Evolutionary conservation across 495 filamentous ascomycete genomes (phyloP).

Genomic region (Cudoniella acicularis): DNA sequence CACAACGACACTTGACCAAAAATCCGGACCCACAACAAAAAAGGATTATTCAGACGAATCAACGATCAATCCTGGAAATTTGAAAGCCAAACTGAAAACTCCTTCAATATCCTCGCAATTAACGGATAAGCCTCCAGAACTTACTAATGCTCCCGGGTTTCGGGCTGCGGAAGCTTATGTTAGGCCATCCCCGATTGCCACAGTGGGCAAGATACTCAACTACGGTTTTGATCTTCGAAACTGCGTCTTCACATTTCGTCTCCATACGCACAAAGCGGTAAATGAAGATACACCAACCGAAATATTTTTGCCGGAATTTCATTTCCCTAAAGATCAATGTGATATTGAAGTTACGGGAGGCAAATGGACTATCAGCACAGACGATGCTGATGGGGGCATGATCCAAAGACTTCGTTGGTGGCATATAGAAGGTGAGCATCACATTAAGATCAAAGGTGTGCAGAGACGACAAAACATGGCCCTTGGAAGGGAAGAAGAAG

Average conservation of each 20-base stretch:
- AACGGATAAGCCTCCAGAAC: constrained; percentile 46
- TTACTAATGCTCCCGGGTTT: constrained; percentile 62
- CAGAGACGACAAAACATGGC: constrained; percentile 36
- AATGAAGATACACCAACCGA: constrained; percentile 67
- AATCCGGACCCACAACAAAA: constrained; percentile 27
- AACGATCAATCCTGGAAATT: constrained; percentile 61
- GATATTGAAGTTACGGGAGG: constrained; percentile 74
- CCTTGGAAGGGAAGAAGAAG: constrained; percentile 44
- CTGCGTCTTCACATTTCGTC: constrained; percentile 65
- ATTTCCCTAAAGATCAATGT: constrained; percentile 75
- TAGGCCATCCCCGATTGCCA: constrained; percentile 75
- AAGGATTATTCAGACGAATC: constrained; percentile 49
- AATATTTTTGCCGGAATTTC: constrained; percentile 86
- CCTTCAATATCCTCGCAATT: constrained; percentile 63
- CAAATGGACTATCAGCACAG: constrained; percentile 78
- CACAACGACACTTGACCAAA: constrained; percentile 26
- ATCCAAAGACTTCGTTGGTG: constrained; percentile 82
- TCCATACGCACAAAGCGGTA: constrained; percentile 50
- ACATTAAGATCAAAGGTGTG: constrained; percentile 71
- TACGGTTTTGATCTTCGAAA: constrained; percentile 78
- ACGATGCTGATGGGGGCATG: constrained; percentile 58
- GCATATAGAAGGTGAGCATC: constrained; percentile 82
- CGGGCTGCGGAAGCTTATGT: constrained; percentile 91
- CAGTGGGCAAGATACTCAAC: constrained; percentile 60
- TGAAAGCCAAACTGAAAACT: constrained; percentile 67